Conservation (phyloP, 1,284 basidiomycete genomes). For the Ceratobasidium sp. region DNA sequence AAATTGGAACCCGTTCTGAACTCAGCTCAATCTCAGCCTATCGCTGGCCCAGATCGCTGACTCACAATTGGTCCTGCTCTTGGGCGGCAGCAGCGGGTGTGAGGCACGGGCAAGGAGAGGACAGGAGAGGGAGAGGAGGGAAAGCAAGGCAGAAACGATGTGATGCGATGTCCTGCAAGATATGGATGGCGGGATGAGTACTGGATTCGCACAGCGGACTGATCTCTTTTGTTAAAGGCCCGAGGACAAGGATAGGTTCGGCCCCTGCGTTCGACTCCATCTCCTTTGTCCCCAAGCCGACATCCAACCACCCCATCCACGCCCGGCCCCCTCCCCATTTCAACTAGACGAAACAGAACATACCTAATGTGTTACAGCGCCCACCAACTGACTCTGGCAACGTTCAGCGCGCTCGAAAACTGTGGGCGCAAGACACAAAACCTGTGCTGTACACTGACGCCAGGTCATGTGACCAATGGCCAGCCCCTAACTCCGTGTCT, state of each 20-base stretch:
- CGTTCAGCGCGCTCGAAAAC: too few species aligned
- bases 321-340: not conserved
- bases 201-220: not conserved
- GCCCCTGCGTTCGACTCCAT: not conserved
- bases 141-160: not conserved
- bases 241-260: conserved; percentile 12
- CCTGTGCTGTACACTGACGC: not conserved
- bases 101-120: not conserved
- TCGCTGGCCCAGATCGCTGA: not conserved
- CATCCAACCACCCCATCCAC: conserved; percentile 4
- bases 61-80: not conserved
- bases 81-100: too few species aligned
- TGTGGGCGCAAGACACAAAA: not conserved
- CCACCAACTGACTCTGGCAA: too few species aligned
- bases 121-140: conserved; percentile 11
- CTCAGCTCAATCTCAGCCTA: not conserved
- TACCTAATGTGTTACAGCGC: too few species aligned
- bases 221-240: conserved; percentile 32
- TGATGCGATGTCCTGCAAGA: conserved; percentile 10
- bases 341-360: not conserved
- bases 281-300: conserved; percentile 34
- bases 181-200: conserved; percentile 10
- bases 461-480: conserved; percentile 12
- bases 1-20: not conserved
- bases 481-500: conserved; percentile 16